These are phyloP conservation scores for Oryza glaberrima DNA, from an alignment of 176 grass and related monocot species.

Conservation along the genomic window DNA sequence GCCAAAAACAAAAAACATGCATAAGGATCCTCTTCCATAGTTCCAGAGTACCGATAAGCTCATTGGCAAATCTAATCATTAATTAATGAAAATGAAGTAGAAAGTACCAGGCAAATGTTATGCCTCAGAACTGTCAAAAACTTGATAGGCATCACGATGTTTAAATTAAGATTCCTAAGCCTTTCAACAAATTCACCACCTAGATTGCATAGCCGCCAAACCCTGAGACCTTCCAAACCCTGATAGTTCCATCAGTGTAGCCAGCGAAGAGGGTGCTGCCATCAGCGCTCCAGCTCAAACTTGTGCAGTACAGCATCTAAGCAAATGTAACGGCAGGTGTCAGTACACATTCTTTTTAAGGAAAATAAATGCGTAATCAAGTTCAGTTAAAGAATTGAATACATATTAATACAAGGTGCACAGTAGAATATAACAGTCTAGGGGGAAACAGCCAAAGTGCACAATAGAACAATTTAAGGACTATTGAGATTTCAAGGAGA, in stretches of 20 bases:
- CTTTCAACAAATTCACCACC: neutral
- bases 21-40: slow-evolving; percentile 32
- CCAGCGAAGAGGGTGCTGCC: slow-evolving; percentile 58
- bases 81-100: slow-evolving; percentile 24
- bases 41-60: slow-evolving; percentile 27
- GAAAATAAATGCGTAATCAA: neutral
- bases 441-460: neutral
- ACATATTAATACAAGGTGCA: neutral
- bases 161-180: slow-evolving; percentile 27
- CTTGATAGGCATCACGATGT: slow-evolving; percentile 33
- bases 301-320: slow-evolving; percentile 70
- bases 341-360: neutral
- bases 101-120: slow-evolving; percentile 36
- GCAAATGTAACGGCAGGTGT: neutral
- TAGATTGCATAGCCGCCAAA: slow-evolving; percentile 32
- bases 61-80: slow-evolving; percentile 47
- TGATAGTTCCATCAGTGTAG: slow-evolving; percentile 70
- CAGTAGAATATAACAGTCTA: neutral
- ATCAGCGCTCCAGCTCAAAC: slow-evolving; percentile 73
- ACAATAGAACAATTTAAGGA: neutral
- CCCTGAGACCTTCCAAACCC: slow-evolving; percentile 56
- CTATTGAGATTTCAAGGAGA: neutral
- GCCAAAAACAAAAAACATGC: slow-evolving; percentile 2
- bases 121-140: slow-evolving; percentile 49
- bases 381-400: neutral